These are phyloP conservation scores for Candida piceae DNA, from an alignment of 805 yeast species.

Conservation along the genomic window DNA sequence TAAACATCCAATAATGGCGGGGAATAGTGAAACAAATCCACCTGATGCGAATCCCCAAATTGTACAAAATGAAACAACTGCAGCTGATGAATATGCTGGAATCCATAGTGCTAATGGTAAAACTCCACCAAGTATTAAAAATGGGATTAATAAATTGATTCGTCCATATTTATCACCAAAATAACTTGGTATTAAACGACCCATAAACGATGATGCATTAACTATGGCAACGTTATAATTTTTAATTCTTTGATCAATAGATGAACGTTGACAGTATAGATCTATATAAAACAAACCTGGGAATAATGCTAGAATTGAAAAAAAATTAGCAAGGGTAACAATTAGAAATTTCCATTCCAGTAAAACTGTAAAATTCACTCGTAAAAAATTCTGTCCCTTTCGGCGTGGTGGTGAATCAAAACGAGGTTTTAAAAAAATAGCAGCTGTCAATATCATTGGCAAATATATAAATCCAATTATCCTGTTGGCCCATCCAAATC, in stretches of 20 bases:
- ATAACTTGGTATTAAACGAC: slow-evolving; percentile 47
- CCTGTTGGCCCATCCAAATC: slow-evolving; percentile 48
- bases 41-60: slow-evolving; percentile 32
- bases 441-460: slow-evolving; percentile 22
- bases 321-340: slow-evolving; percentile 35
- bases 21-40: slow-evolving; percentile 28
- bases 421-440: slow-evolving; percentile 26
- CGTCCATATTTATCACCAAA: slow-evolving; percentile 39
- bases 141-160: slow-evolving; percentile 33
- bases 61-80: slow-evolving; percentile 34
- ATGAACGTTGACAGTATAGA: slow-evolving; percentile 46
- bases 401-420: slow-evolving; percentile 31
- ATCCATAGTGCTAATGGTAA: slow-evolving; percentile 42
- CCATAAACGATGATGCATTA: slow-evolving; percentile 41
- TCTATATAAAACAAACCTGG: slow-evolving; percentile 56
- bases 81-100: slow-evolving; percentile 38
- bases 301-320: slow-evolving; percentile 27
- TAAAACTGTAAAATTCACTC: slow-evolving; percentile 35
- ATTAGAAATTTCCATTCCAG: slow-evolving; percentile 32
- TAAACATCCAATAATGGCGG: slow-evolving; percentile 28
- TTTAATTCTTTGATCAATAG: slow-evolving; percentile 44
- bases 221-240: slow-evolving; percentile 40
- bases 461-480: slow-evolving; percentile 38
- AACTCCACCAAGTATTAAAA: slow-evolving; percentile 28
- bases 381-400: slow-evolving; percentile 29